Evolutionary conservation across 306 rosid species (phyloP).

Genomic region (Fragaria vesca): DNA sequence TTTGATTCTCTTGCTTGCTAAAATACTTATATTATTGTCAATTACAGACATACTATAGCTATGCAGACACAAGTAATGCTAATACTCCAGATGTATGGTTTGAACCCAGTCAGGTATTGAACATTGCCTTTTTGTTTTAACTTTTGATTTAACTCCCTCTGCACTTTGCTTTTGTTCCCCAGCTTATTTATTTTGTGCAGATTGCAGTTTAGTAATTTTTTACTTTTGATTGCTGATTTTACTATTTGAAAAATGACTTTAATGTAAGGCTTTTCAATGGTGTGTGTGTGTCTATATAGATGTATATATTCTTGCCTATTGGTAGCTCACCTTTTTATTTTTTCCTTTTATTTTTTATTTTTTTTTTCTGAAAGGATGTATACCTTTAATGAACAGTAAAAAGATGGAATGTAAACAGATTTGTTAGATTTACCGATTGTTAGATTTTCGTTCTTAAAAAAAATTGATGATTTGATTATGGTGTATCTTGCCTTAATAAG

Average conservation of each 20-base stretch:
- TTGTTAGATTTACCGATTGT: not conserved
- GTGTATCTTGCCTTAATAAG: too few relatives aligned
- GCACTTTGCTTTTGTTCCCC: constrained; percentile 9
- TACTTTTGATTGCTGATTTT: not conserved
- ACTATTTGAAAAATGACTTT: not conserved
- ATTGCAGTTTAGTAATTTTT: not conserved
- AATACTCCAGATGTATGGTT: constrained; percentile 92
- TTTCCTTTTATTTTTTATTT: too few relatives aligned
- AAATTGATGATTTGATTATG: not conserved
- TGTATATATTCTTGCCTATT: too few relatives aligned
- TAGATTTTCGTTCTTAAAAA: too few relatives aligned
- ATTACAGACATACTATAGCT: constrained; percentile 73
- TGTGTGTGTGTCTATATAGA: not conserved
- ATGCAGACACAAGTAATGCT: constrained; percentile 54
- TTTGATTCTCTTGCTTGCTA: constrained; percentile 15
- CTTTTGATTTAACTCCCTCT: not conserved
- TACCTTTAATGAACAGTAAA: not conserved
- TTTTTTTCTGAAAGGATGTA: not conserved
- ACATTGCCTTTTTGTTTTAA: constrained; percentile 15
- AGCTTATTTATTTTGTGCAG: not conserved
- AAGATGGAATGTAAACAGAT: too few relatives aligned
- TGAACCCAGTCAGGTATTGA: constrained; percentile 75
- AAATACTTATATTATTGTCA: constrained; percentile 13
- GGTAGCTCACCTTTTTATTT: not conserved
- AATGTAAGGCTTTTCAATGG: too few relatives aligned